Base-by-base conservation (phyloP, 2,329 filamentous ascomycete species). In the Pyrenophora teres region DNA sequence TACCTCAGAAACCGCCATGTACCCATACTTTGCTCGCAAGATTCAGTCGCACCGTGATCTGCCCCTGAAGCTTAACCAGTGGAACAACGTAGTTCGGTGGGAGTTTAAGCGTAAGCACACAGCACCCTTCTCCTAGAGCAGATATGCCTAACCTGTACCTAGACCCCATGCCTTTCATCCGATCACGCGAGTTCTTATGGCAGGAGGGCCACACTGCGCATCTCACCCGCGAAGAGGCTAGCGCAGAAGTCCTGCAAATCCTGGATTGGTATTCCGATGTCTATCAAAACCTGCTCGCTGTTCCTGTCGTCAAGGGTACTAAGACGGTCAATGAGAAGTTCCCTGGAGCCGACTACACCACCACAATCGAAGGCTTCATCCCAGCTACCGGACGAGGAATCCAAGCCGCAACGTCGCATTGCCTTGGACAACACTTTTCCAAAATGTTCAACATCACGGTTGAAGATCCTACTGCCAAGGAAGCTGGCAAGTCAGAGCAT, bases 241-340 rank as follows among this genome's bases (percentile, higher is more conserved):
- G 85, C 41, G 82, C 89, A 69, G 95, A 99, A 73, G 94, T 97
- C 8, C 78, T 94, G 53, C 83, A 97, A 76, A 99, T 99, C 61
- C 84, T 99, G 38, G 92, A 97, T 72, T 86, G 90, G 64, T 99
- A 99, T 69, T 90, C 92, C 37, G 86, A 86, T 59, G 87, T 99
- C 54, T 99, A 97, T 76, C 89, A 97, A 76, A 82, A 99, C 67
- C 84, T 99, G 23, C 86, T 99, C 30, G 94, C 94, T 41, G 91
- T 97, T 36, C 94, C 94, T 30, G 92, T 99, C 10, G 90, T 99
- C 57, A 90, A 92, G 69, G 94, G 94, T 37, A 82, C 82, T 68
- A 99, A 99, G 84, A 99, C 95, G 0, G 92, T 96, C 73, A 96
- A 96, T 70, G 94, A 99, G 79, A 96, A 96, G 79, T 99, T 99